Conservation (phyloP, 176 grass and related monocot genomes). For the Musa itinerans region DNA sequence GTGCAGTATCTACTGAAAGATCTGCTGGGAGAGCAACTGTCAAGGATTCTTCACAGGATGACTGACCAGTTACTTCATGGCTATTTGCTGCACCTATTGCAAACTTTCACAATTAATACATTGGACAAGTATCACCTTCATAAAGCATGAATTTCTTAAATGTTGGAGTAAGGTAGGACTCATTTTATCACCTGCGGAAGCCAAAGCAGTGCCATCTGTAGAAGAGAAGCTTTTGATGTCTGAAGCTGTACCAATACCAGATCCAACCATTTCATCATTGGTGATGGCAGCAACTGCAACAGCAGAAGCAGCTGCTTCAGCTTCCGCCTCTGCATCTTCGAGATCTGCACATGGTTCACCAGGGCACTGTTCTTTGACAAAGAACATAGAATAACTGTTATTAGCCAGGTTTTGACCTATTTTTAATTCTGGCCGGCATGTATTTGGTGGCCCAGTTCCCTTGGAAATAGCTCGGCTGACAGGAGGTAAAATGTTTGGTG, state of each 20-base stretch:
- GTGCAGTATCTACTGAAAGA: slow-evolving; percentile 83
- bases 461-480: slow-evolving; percentile 48
- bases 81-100: slow-evolving; percentile 27
- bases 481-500: slow-evolving; percentile 55
- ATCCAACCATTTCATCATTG: slow-evolving; percentile 61
- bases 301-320: slow-evolving; percentile 90
- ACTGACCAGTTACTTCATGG: slow-evolving; percentile 33
- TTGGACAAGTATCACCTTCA: background rate
- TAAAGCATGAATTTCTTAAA: background rate
- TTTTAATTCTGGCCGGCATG: slow-evolving; percentile 55
- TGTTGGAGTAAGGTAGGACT: slow-evolving; percentile 3
- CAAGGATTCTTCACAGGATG: slow-evolving; percentile 53
- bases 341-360: slow-evolving; percentile 36
- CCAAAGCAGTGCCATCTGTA: slow-evolving; percentile 36
- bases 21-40: slow-evolving; percentile 91
- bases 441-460: slow-evolving; percentile 69
- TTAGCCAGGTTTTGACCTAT: slow-evolving; percentile 40
- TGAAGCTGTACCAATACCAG: slow-evolving; percentile 41
- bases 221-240: slow-evolving; percentile 50
- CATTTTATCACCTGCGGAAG: slow-evolving; percentile 50
- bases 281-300: slow-evolving; percentile 88
- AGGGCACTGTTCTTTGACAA: slow-evolving; percentile 38
- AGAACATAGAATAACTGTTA: slow-evolving; percentile 33
- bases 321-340: slow-evolving; percentile 48
- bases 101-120: slow-evolving; percentile 7